Base-by-base conservation (phyloP, 2,329 filamentous ascomycete genomes). In the Pseudohalonectria lignicola region DNA sequence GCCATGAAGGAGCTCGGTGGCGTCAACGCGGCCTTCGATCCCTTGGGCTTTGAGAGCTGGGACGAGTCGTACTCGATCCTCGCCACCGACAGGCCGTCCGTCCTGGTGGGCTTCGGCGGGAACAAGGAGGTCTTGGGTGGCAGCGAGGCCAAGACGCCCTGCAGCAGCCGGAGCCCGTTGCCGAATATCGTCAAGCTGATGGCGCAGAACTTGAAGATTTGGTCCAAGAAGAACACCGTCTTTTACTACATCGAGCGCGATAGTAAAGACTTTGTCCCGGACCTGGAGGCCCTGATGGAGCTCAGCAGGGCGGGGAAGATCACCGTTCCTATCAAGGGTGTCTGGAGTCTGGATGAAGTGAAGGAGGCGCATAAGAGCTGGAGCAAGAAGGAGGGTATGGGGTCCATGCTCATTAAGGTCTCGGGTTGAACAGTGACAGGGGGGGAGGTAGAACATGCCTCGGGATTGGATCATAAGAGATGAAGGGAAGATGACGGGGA, bases 11-110 rank as follows among this genome's bases (percentile, higher is more conserved):
- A 46, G 5, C 45, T 64, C 7, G 67, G 67, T 10, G 67, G 67
- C 16, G 66, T 57, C 1, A 59, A 70, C 38, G 60, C 58, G 16
- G 61, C 68, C 16, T 69, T 65, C 34, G 69, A 71, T 19, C 54
- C 68, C 0, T 59, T 71, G 3, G 67, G 66, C 29, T 69, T 63
- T 44, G 64, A 69, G 43, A 67, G 64, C 42, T 71, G 57, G 46
- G 65, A 70, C 41, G 67, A 71, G 46, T 65, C 61, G 10, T 71
- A 58, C 53, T 51, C 53, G 3, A 66, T 70, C 29, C 53, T 71
- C 15, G 32, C 49, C 4, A 44, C 48, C n/a, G 65, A 63, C n/a
- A 21, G 29, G 9, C 28, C 12, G 13, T 15, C 36, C 18, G 51
- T 59, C 26, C 48, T 65, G 3, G 56, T 65, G 1, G 61, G 51